These are phyloP conservation scores for Hansenula sp. DNA, from an alignment of 1,139 yeast genomes.

Conservation along the genomic window DNA sequence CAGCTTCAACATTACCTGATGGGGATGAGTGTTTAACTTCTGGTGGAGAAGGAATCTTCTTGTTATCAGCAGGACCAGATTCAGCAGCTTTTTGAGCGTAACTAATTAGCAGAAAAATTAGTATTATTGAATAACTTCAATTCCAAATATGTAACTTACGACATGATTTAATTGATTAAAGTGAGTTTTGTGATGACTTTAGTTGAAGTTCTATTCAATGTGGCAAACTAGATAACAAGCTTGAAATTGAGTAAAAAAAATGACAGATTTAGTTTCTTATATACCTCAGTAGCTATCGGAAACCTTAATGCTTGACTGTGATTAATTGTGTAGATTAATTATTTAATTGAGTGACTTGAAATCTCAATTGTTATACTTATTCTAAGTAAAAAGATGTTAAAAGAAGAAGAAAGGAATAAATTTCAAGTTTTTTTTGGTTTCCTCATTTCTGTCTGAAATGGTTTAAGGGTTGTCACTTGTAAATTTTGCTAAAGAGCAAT, in stretches of 20 bases:
- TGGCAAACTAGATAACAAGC: not conserved
- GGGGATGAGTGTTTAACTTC: slow-evolving; percentile 10
- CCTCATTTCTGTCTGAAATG: not conserved
- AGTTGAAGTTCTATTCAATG: not conserved
- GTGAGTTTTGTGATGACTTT: not conserved
- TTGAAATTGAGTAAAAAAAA: too few relatives aligned
- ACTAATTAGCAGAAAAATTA: not conserved
- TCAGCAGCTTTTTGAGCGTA: slow-evolving; percentile 7
- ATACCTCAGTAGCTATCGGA: too few relatives aligned
- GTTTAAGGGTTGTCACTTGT: not conserved
- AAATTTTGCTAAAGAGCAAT: not conserved
- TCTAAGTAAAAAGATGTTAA: too few relatives aligned
- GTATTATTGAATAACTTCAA: not conserved
- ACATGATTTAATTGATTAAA: not conserved
- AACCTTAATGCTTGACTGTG: too few relatives aligned
- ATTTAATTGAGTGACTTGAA: too few relatives aligned
- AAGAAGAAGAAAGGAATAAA: too few relatives aligned
- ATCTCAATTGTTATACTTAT: too few relatives aligned
- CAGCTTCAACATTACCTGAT: slow-evolving; percentile 6
- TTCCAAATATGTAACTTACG: not conserved
- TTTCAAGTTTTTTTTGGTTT: too few relatives aligned
- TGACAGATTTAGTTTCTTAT: too few relatives aligned
- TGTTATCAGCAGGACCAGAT: not conserved
- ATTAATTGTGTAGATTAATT: too few relatives aligned
- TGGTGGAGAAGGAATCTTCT: not conserved